Evolutionary conservation across 2,329 filamentous ascomycete genomes (phyloP), one percentile per base, ranked within the genome.

Genomic region (Ambrosiella beaveri): DNA sequence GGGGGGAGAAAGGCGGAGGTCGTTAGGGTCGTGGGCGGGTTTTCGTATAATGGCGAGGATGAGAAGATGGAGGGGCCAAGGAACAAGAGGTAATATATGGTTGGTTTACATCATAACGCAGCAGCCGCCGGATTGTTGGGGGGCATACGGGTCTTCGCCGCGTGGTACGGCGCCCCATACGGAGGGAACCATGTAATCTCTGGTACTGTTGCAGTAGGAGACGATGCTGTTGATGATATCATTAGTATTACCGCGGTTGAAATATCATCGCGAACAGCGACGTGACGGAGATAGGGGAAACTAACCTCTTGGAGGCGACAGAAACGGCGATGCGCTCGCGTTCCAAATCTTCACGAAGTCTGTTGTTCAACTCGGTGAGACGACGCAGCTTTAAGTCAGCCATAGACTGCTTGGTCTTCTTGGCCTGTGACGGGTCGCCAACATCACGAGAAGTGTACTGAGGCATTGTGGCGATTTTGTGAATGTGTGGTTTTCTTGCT

Each of bases 391-490:
- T 98, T 64, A 98, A 81, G 71, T 98, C 93, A 65, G 91, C 91
- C 88, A 98, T 97, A 70, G 88, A 95, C 75, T 97, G 93, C 78
- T 96, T 96, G 77, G 94, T 97, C 76, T 90, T 95, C 79, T 80
- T 82, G 66, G 82, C 80, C 70, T 84, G 80, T 66, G 78, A 79
- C 69, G 80, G 79, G 68, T 84, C 81, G 71, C 79, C 79, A 62
- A 80, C 78, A 68, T 84, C 81, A 65, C 81, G 78, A 54, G 80
- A 82, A 60, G 80, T 82, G 72, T 83, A 84, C 64, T 79, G 75
- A 71, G 81, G 78, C 79, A 83, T 82, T 63, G 69, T 77, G 69
- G 62, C 61, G 15, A 3, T 9, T 53, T 15, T 53, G 27, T 19
- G 49, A 17, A 54, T n/a, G 17, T 19, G 9, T 39, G 36, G 11